Evolutionary conservation across 768 basidiomycete species (phyloP).

Genomic region (Mycena vulgaris): DNA sequence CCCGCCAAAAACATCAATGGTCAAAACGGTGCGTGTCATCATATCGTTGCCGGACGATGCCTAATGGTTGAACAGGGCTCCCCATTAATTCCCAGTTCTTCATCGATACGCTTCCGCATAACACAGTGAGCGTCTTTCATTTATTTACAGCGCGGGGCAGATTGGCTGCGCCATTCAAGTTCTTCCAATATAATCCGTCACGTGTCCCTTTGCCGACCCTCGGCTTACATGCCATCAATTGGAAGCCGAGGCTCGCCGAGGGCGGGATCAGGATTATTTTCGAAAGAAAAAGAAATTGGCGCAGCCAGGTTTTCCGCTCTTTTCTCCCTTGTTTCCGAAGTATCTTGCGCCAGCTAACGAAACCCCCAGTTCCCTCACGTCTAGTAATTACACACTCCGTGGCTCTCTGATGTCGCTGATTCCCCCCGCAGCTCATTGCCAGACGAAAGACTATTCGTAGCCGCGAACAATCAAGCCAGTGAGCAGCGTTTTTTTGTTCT

Average conservation of each 20-base stretch:
- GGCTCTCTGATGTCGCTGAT: not conserved
- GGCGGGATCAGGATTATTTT: no score
- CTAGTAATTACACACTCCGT: slow-evolving; percentile 11
- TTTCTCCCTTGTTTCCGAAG: not conserved
- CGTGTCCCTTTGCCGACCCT: no score
- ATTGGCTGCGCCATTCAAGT: no score
- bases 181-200: no score
- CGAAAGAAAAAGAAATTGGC: no score
- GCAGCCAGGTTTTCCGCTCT: no score
- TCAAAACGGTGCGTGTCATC: slow-evolving; percentile 15
- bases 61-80: slow-evolving; percentile 24
- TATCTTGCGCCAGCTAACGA: not conserved
- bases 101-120: slow-evolving; percentile 35
- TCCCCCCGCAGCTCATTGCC: slow-evolving; percentile 35
- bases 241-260: no score
- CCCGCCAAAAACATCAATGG: slow-evolving; percentile 37
- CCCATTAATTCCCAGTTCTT: slow-evolving; percentile 34
- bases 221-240: no score
- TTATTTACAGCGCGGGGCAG: no score
- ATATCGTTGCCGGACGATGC: not conserved
- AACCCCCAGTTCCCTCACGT: slow-evolving; percentile 30
- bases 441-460: slow-evolving; percentile 42
- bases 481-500: not conserved
- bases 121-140: slow-evolving; percentile 24
- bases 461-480: slow-evolving; percentile 44